These are phyloP conservation scores for Tricholoma terreum DNA, from an alignment of 768 basidiomycete species.

Conservation along the genomic window DNA sequence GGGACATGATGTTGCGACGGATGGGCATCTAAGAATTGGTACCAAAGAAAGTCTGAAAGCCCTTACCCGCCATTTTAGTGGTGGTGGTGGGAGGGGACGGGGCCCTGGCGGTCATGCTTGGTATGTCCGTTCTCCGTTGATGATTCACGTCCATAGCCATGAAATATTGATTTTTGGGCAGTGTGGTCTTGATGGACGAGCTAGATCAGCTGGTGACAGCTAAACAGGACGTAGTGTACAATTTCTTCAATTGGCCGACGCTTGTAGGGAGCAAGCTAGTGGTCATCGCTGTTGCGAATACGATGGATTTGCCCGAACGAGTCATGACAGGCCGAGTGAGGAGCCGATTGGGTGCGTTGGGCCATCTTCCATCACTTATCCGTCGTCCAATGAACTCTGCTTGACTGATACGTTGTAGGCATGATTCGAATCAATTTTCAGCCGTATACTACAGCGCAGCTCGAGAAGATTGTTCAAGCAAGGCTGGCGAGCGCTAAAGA, in stretches of 20 bases:
- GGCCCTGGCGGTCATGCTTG: conserved; percentile 88
- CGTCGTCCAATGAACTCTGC: background rate
- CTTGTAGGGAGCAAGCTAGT: conserved; percentile 83
- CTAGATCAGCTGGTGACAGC: conserved; percentile 94
- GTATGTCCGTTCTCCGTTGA: conserved; percentile 40
- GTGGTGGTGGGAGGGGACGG: conserved; percentile 42
- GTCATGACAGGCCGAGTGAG: conserved; percentile 90
- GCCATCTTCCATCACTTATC: background rate
- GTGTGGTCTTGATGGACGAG: conserved; percentile 98
- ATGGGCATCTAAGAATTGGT: conserved; percentile 63
- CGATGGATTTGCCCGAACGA: conserved; percentile 96
- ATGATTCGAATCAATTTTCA: conserved; percentile 92
- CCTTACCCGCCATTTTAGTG: conserved; percentile 75
- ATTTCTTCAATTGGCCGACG: conserved; percentile 99
- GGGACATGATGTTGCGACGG: conserved; percentile 62
- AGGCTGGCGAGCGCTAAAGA: conserved; percentile 62
- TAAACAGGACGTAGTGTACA: conserved; percentile 98
- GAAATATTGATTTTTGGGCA: conserved; percentile 27
- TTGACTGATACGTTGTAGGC: conserved; percentile 40
- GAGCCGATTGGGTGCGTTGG: conserved; percentile 75
- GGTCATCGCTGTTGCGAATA: conserved; percentile 96
- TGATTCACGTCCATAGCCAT: background rate
- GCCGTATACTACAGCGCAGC: conserved; percentile 76
- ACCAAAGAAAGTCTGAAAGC: conserved; percentile 81
- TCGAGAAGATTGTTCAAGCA: conserved; percentile 84